Conservation (phyloP, 2,329 filamentous ascomycete genomes). For the Clarireedia monteithiana region DNA sequence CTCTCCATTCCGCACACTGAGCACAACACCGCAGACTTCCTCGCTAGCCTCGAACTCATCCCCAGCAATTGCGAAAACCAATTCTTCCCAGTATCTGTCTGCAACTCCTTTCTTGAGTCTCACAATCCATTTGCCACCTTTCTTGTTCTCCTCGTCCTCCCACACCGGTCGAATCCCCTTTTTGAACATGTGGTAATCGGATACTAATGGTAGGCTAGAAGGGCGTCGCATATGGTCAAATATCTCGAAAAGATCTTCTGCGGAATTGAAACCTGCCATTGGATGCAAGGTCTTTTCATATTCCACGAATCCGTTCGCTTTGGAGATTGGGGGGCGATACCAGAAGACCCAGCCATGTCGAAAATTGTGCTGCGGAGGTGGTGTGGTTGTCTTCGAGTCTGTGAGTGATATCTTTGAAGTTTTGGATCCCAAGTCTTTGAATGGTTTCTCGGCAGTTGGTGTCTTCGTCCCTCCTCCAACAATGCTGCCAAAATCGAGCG, state of each 20-base stretch:
- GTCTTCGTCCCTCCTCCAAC: conserved; percentile 39
- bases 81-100: conserved; percentile 94
- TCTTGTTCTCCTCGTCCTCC: conserved; percentile 97
- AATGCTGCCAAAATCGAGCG: conserved; percentile 67
- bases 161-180: conserved; percentile 94
- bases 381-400: conserved; percentile 36
- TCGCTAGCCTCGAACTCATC: conserved; percentile 89
- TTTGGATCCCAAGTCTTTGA: conserved; percentile 38
- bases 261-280: conserved; percentile 72
- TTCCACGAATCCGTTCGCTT: conserved; percentile 78
- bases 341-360: conserved; percentile 92
- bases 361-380: conserved; percentile 50
- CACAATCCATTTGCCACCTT: conserved; percentile 95
- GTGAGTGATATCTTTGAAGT: conserved; percentile 33
- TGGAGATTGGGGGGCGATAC: conserved; percentile 93
- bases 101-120: conserved; percentile 94
- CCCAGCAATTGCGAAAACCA: conserved; percentile 82
- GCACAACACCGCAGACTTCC: conserved; percentile 88
- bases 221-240: conserved; percentile 87
- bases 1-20: conserved; percentile 91
- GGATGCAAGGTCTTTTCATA: conserved; percentile 95
- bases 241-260: conserved; percentile 85
- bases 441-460: conserved; percentile 55
- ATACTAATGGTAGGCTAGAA: conserved; percentile 80
- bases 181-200: conserved; percentile 97